Evolutionary conservation across 805 yeast genomes (phyloP).

Genomic region (Yamadazyma sp.): DNA sequence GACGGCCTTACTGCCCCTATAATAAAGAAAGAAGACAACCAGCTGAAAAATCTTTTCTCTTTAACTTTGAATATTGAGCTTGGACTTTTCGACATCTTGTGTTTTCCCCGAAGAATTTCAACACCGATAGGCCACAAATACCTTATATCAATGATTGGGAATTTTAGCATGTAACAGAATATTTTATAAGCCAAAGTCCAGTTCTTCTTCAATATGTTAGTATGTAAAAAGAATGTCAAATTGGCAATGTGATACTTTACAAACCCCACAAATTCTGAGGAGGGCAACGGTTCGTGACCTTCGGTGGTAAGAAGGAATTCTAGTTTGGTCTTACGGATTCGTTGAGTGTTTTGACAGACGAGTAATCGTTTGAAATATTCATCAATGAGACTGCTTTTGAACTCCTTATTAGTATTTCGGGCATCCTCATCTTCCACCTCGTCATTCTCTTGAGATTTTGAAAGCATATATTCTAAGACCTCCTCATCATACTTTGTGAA

Average conservation of each 20-base stretch:
- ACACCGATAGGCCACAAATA: slow-evolving; percentile 65
- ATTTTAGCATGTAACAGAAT: slow-evolving; percentile 49
- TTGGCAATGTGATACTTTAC: slow-evolving; percentile 28
- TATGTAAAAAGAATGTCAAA: slow-evolving; percentile 48
- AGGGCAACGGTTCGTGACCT: slow-evolving; percentile 8
- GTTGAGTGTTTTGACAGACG: background rate
- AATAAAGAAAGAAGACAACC: slow-evolving; percentile 33
- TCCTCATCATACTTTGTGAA: slow-evolving; percentile 11
- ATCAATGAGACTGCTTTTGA: background rate
- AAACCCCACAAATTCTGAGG: slow-evolving; percentile 1
- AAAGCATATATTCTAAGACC: background rate
- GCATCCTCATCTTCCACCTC: slow-evolving; percentile 1
- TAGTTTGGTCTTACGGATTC: slow-evolving; percentile 3
- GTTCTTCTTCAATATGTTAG: slow-evolving; percentile 45
- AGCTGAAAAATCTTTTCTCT: slow-evolving; percentile 33
- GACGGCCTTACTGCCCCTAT: slow-evolving; percentile 13
- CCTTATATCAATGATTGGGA: slow-evolving; percentile 52
- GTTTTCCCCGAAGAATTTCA: slow-evolving; percentile 43
- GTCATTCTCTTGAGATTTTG: background rate
- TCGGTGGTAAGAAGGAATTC: slow-evolving; percentile 4
- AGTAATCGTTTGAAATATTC: slow-evolving; percentile 3
- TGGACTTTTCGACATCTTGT: background rate
- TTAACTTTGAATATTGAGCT: slow-evolving; percentile 5
- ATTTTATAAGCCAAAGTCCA: slow-evolving; percentile 59
- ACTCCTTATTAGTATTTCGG: background rate